Base-by-base conservation (phyloP, 2,329 filamentous ascomycete species). In the Phialocephala subalpina region DNA sequence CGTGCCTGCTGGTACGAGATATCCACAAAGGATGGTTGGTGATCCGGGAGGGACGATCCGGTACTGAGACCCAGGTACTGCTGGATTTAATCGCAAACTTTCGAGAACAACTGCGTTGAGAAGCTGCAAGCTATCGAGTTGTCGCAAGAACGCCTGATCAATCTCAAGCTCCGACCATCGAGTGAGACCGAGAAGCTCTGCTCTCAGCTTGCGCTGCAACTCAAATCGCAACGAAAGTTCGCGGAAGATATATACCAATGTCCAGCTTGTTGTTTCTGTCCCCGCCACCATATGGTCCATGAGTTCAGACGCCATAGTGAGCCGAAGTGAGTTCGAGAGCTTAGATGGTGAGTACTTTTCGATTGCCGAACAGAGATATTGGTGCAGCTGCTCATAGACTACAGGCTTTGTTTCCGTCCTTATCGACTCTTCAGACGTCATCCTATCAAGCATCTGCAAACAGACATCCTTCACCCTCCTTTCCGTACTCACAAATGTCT, bases 211-310 rank as follows among this genome's bases (percentile, higher is more conserved):
- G 0, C 33, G 20, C 47, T 64, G 62, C 12, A 64, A 68, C 38
- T 63, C 83, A 81, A 1, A 82, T 70, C 1, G 67, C 68, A 0
- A 68, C 1, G 82, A 85, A 27, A 86, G 80, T 60, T 89, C 82
- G 79, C 87, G 87, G 29, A 85, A 78, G 1, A 87, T 77, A 72
- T 89, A 92, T 3, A 84, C 86, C 25, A 92, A 78, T 0, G 86
- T 87, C 45, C 92, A 87, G 3, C 87, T 89, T 5, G 87, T 90
- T 0, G 92, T 94, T 74, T 95, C 92, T 69, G 92, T 91, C 1
- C 91, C 92, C 0, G 92, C 92, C 1, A 91, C 85, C 2, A 92
- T 81, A 70, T 94, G 91, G 72, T 94, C 92, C 52, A 92, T 83
- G 60, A 92, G 80, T 74, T 94, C 92, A 35, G 87, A 91, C 1